Percentiles rank a stretch among this genome's conserved stretches.
phyloP scores from a whole-genome alignment of 148 eudicot genomes.

The Salicornia ramosissima region DNA sequence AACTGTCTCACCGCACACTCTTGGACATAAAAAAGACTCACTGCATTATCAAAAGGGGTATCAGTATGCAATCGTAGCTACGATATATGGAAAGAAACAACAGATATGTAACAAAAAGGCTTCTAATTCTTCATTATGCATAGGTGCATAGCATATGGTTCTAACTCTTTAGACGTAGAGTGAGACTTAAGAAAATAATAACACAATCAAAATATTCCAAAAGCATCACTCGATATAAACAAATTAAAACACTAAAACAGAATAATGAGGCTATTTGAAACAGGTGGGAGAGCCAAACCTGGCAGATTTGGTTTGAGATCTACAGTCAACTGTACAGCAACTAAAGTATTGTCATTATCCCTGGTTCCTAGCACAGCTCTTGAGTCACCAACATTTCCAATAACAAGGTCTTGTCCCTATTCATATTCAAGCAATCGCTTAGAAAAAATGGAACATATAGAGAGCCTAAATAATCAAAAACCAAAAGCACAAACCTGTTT shows the following conservation, averaged over 20 bases:
- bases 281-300: constrained; percentile 37
- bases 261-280: background rate
- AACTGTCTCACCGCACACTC: background rate
- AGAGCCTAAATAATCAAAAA: background rate
- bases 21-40: background rate
- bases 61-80: background rate
- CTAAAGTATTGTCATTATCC: constrained; percentile 51
- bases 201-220: background rate
- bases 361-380: constrained; percentile 87
- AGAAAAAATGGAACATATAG: background rate
- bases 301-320: constrained; percentile 99
- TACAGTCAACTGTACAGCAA: constrained; percentile 83
- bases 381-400: constrained; percentile 92
- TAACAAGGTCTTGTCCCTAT: constrained; percentile 75
- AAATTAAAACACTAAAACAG: background rate
- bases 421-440: constrained; percentile 17
- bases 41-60: background rate
- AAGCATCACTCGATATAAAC: background rate
- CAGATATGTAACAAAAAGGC: background rate
- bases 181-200: background rate
- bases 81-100: background rate
- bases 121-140: background rate
- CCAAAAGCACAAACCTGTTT: constrained; percentile 54
- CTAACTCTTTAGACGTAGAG: background rate
- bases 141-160: background rate